Percentiles rank a stretch among this genome's conserved stretches.
Evolutionary conservation across 164 flowering plant species (phyloP).

Genomic region (Annona squamosa): DNA sequence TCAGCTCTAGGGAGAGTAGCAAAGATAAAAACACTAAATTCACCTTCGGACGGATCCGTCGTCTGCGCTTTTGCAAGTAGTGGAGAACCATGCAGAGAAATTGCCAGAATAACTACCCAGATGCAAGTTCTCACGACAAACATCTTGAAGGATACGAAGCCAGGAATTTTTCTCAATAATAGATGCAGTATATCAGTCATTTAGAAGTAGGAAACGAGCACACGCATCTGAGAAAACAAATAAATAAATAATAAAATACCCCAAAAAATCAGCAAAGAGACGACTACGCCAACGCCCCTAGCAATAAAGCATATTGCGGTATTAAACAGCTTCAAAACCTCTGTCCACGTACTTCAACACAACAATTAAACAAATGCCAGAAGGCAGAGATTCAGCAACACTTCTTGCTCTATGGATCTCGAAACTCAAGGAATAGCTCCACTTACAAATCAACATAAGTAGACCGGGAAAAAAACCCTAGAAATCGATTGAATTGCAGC

Average conservation of each 20-base stretch:
- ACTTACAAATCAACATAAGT: background rate
- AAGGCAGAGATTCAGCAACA: background rate
- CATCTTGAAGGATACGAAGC: constrained; percentile 17
- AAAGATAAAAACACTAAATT: background rate
- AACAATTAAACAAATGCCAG: no score
- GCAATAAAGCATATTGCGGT: no score
- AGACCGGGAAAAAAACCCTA: background rate
- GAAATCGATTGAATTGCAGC: background rate
- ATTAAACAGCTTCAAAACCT: no score
- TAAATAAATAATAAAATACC: no score
- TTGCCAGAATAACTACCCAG: constrained; percentile 10
- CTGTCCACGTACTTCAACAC: no score
- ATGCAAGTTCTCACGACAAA: constrained; percentile 9
- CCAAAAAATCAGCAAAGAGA: no score
- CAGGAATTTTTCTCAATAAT: background rate
- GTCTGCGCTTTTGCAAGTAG: constrained; percentile 26
- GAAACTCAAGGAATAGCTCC: background rate
- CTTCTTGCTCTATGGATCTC: background rate
- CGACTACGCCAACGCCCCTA: no score
- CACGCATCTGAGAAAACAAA: no score
- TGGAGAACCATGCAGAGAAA: constrained; percentile 21
- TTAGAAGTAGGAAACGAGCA: no score
- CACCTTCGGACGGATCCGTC: constrained; percentile 68
- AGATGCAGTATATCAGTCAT: background rate
- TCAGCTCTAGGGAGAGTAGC: background rate